Evolutionary conservation across 345 rosid species (phyloP).

Genomic region (Brassica cretica): DNA sequence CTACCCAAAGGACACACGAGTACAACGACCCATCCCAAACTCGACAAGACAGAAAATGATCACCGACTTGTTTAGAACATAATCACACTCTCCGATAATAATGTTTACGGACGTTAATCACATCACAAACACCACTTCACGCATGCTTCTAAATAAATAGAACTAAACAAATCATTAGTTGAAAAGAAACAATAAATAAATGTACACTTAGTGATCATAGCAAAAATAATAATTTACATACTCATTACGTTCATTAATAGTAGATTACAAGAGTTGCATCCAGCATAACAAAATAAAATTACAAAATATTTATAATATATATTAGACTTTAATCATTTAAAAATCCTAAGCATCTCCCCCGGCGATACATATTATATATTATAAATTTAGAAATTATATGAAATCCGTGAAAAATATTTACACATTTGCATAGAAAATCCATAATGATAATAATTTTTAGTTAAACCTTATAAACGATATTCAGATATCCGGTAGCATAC

Average conservation of each 20-base stretch:
- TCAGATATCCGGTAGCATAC: not conserved
- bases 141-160: conserved; percentile 30
- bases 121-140: conserved; percentile 16
- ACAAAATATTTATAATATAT: not conserved
- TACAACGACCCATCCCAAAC: conserved; percentile 21
- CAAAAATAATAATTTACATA: conserved; percentile 17
- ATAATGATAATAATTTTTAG: not conserved
- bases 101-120: conserved; percentile 27
- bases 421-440: conserved; percentile 5
- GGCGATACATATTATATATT: conserved; percentile 5
- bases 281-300: not conserved
- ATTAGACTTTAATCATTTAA: conserved; percentile 2
- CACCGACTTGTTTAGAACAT: conserved; percentile 10
- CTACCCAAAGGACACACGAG: conserved; percentile 21
- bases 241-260: conserved; percentile 23
- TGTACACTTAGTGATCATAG: not conserved
- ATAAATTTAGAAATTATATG: conserved; percentile 4
- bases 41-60: conserved; percentile 7
- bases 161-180: not conserved
- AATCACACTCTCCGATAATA: conserved; percentile 18
- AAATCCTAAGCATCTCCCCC: conserved; percentile 12
- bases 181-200: not conserved
- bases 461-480: conserved; percentile 6
- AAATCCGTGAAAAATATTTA: conserved; percentile 27
- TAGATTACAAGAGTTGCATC: conserved; percentile 20